Evolutionary conservation across 768 basidiomycete species (phyloP), one percentile per base, ranked within the genome.

Genomic region (Phylloporus arenicola): DNA sequence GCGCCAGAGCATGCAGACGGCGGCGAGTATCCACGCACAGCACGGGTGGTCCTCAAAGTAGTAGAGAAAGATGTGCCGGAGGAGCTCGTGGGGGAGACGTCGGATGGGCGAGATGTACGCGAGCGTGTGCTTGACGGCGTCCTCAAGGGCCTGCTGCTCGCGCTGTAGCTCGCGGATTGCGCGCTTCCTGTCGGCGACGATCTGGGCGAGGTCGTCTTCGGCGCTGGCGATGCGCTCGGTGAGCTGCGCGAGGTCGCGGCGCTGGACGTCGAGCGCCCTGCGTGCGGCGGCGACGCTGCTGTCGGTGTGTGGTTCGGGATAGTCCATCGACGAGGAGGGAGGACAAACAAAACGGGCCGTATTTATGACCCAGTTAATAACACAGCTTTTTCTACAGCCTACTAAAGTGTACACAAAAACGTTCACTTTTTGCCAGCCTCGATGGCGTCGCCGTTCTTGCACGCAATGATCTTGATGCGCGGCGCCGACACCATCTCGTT

Each of bases 381-480:
- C 29, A 30, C 29, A 29, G 27, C 27, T 29, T 29, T 29, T 29
- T 29, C 27, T 29, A 29, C 27, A 29, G 27, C 27, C 27, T 29
- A 29, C 27, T 29, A 8, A 29, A 29, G 27, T 5, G 9, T 8
- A 19, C 10, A 19, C 8, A 8, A 9, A 37, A 12, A 37, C 3
- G 7, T 10, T 57, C 64, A 88, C 71, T 90, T 90, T 77, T 89
- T 92, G 50, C 80, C 82, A 20, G 83, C 79, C 59, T 91, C 88
- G 40, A 89, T 82, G 16, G 86, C 88, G 57, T 93, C 92, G 30
- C 88, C 91, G 63, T 89, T 90, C 79, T 97, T 98, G 75, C 95
- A 97, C 6, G 96, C 95, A 56, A 99, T 93, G 52, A 99, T 97
- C 76, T 97, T 96, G 70, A 96, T 91, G 67, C 88, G 83, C 25